Base-by-base conservation (phyloP, 208 protist genomes). In the Leishmania mexicana region DNA sequence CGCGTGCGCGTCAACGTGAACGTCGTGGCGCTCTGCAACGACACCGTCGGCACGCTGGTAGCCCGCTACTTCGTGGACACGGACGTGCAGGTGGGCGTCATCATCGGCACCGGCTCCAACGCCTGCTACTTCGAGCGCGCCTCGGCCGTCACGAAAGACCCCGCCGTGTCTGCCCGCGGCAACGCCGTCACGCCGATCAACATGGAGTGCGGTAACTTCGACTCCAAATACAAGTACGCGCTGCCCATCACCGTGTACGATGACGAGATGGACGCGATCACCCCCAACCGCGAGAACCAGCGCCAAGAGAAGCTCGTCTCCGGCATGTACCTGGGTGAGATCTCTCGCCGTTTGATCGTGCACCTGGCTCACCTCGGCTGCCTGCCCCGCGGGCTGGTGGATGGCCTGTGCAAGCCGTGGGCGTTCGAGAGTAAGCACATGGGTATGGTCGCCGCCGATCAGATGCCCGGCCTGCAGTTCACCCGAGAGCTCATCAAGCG, bases 141-240 rank as follows among this genome's bases (percentile, higher is more conserved):
- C 58, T 83, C 81, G 2, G 80, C 91, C 17, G 94, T 98, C 71
- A 91, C 73, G 53, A 98, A 98, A 89, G 88, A 92, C 74, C 81
- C 89, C 70, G 75, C 73, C 24, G 92, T 93, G 65, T 78, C 80
- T 57, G 84, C 86, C 8, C 89, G 81, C 45, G 92, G 91, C 73
- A 85, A 85, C 47, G 71, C 73, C 38, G 78, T 87, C 51, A 93
- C 91, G 19, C 88, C 96, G 82, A 89, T 96, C 87, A 98, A 98
- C 89, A 98, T 97, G 89, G 96, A 98, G 85, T 97, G 94, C 88
- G 96, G 95, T 67, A 95, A 95, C 87, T 97, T 97, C 80, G 96
- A 97, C 81, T 94, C 90, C 78, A 93, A 92, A 83, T 89, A 93
- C 87, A 90, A 88, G 83, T 88, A 86, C 75, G 78, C 84, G 54